These are phyloP conservation scores for Cynara cardunculus DNA, from an alignment of 129 eudicot species.

Conservation along the genomic window DNA sequence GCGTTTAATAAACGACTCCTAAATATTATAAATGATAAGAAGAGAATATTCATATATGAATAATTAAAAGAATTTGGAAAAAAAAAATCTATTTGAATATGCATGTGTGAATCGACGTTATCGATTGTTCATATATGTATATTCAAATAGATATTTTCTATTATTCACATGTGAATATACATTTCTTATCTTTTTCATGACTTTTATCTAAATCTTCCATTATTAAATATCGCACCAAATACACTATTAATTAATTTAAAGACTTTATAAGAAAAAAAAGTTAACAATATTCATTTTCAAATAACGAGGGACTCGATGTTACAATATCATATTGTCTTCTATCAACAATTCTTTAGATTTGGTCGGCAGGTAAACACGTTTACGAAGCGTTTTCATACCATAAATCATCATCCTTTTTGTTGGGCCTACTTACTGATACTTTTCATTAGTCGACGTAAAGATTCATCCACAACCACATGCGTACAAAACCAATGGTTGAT, in stretches of 20 bases:
- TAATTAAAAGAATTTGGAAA: background rate
- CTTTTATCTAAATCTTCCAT: too few species aligned
- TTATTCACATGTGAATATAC: background rate
- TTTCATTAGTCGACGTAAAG: background rate
- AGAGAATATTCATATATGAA: background rate
- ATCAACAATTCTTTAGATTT: background rate
- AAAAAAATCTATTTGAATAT: too few species aligned
- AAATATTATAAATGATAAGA: background rate
- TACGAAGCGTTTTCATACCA: background rate
- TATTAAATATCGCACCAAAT: background rate
- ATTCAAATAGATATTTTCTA: background rate
- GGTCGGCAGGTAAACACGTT: background rate
- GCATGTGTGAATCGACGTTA: too few species aligned
- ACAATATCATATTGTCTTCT: background rate
- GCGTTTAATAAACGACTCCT: too few species aligned
- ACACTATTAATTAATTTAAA: background rate
- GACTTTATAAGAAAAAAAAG: background rate
- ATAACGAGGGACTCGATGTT: background rate
- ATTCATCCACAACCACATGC: background rate
- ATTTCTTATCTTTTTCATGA: too few species aligned
- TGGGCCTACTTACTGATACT: background rate
- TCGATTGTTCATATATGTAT: background rate
- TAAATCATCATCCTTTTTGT: background rate
- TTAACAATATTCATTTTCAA: background rate
- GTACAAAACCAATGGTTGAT: background rate